Evolutionary conservation across 768 basidiomycete genomes (phyloP).

Genomic region (Ramaria sp.): DNA sequence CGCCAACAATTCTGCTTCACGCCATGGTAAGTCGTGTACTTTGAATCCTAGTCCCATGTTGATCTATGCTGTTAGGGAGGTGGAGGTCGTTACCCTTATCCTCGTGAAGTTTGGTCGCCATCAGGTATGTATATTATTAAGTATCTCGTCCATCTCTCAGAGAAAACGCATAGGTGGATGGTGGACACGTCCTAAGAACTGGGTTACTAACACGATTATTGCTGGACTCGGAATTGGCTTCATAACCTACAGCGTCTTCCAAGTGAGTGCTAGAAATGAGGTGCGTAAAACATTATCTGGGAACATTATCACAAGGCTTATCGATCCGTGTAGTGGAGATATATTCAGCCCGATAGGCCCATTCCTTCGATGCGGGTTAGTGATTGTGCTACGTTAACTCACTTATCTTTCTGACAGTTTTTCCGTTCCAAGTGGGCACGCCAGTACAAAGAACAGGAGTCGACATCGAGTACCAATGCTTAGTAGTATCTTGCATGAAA

Average conservation of each 20-base stretch:
- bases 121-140: constrained; percentile 38
- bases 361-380: constrained; percentile 77
- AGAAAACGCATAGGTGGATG: constrained; percentile 59
- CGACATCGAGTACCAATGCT: background rate
- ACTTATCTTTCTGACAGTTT: background rate
- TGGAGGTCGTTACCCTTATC: constrained; percentile 82
- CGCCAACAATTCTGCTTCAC: background rate
- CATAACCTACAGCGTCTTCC: constrained; percentile 58
- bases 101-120: constrained; percentile 92
- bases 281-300: constrained; percentile 29
- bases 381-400: constrained; percentile 1
- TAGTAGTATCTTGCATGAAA: background rate
- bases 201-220: constrained; percentile 77
- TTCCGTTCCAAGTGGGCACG: constrained; percentile 33
- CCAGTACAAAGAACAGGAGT: constrained; percentile 27
- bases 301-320: background rate
- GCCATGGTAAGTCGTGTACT: background rate
- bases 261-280: constrained; percentile 68
- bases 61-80: constrained; percentile 44
- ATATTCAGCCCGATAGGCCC: constrained; percentile 46
- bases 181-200: constrained; percentile 89
- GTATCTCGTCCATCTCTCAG: background rate
- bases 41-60: background rate
- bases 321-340: constrained; percentile 34
- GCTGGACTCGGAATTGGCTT: constrained; percentile 56